These are phyloP conservation scores for Syzygium jambos DNA, from an alignment of 345 rosid genomes.

Conservation along the genomic window DNA sequence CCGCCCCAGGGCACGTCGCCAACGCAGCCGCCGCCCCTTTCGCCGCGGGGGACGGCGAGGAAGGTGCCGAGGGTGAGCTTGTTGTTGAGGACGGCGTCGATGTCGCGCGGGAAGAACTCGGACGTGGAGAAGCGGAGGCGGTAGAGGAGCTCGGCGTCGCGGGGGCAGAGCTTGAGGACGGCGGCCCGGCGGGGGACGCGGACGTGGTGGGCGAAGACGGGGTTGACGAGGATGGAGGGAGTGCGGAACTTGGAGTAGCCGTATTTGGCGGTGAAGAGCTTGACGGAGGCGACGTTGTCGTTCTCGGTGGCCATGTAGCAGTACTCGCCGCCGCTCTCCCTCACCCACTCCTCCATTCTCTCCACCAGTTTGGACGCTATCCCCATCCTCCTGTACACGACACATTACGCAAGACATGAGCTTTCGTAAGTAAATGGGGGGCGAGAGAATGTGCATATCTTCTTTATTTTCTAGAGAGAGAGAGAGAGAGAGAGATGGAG, in stretches of 20 bases:
- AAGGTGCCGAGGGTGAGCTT: conserved; percentile 69
- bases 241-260: conserved; percentile 93
- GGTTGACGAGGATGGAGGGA: conserved; percentile 78
- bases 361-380: conserved; percentile 63
- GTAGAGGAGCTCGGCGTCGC: conserved; percentile 70
- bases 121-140: conserved; percentile 68
- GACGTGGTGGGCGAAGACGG: conserved; percentile 76
- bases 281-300: conserved; percentile 84
- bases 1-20: conserved; percentile 44
- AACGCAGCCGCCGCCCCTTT: neutral
- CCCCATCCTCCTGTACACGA: conserved; percentile 71
- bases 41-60: conserved; percentile 66
- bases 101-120: conserved; percentile 94
- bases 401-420: neutral
- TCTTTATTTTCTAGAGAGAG: neutral
- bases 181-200: conserved; percentile 34
- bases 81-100: conserved; percentile 74
- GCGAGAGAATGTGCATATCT: neutral
- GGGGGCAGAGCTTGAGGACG: conserved; percentile 33
- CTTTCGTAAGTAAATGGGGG: neutral
- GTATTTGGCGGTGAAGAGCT: conserved; percentile 79
- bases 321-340: conserved; percentile 70
- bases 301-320: conserved; percentile 89
- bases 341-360: conserved; percentile 76
- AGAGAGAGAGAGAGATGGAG: neutral